phyloP scores from a whole-genome alignment of 2,329 filamentous ascomycete genomes.

The Falciphora oryzae region DNA sequence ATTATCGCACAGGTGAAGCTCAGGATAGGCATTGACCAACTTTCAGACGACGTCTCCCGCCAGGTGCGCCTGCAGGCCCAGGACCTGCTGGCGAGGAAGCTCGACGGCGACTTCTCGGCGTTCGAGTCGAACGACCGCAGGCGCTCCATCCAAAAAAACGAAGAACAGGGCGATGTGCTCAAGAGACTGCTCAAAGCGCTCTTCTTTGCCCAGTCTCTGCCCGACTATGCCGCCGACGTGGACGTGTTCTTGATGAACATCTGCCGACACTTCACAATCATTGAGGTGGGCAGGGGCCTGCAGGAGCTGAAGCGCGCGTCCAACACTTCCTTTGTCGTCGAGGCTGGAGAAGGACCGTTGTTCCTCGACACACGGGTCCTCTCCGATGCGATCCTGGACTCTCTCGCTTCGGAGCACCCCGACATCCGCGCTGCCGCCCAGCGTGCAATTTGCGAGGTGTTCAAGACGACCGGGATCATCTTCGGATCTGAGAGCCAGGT shows the following conservation, averaged over 20 bases:
- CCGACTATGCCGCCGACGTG: conserved; percentile 73
- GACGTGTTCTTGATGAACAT: conserved; percentile 71
- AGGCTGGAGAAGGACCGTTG: conserved; percentile 79
- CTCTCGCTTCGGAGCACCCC: conserved; percentile 75
- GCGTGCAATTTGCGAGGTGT: conserved; percentile 69
- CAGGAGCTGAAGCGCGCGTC: conserved; percentile 75
- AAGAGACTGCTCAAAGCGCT: conserved; percentile 86
- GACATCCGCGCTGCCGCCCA: conserved; percentile 80
- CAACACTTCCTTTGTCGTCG: conserved; percentile 74
- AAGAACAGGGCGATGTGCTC: conserved; percentile 72
- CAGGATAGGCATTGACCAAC: conserved; percentile 76
- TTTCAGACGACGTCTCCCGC: conserved; percentile 84
- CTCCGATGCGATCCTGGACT: conserved; percentile 85
- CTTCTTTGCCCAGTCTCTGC: conserved; percentile 77
- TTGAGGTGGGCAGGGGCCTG: conserved; percentile 84
- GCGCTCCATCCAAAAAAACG: conserved; percentile 80
- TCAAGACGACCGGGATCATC: conserved; percentile 69
- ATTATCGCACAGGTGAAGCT: conserved; percentile 87
- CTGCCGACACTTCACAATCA: conserved; percentile 81
- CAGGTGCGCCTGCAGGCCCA: conserved; percentile 84
- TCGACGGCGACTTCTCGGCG: conserved; percentile 62
- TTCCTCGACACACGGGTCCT: conserved; percentile 82
- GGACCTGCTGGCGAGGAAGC: conserved; percentile 69
- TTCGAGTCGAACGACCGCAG: conserved; percentile 73
- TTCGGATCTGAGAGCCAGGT: conserved; percentile 70